These are phyloP conservation scores for Drechslerella coelobrocha DNA, from an alignment of 2,329 filamentous ascomycete species.

Conservation along the genomic window DNA sequence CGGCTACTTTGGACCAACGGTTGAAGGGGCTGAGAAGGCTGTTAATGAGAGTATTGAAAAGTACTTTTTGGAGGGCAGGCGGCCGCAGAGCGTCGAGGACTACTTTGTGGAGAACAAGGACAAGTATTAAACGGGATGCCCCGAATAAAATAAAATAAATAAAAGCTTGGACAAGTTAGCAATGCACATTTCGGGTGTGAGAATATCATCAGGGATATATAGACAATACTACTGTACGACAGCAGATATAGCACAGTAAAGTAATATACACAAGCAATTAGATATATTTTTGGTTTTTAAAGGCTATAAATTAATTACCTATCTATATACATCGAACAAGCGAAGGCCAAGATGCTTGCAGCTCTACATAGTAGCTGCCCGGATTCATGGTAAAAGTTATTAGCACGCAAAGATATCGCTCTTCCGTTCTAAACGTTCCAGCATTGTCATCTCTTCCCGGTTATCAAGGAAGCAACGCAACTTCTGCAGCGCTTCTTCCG, in stretches of 20 bases:
- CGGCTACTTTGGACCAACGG: slow-evolving; percentile 61
- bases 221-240: no score
- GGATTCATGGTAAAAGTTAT: no score
- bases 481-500: slow-evolving; percentile 15
- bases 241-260: no score
- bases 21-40: slow-evolving; percentile 54
- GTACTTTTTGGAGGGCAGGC: slow-evolving; percentile 11
- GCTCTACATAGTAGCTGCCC: no score
- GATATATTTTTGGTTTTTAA: no score
- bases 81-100: slow-evolving; percentile 31
- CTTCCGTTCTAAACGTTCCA: slow-evolving; percentile 30
- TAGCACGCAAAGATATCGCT: slow-evolving; percentile 37
- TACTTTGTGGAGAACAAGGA: slow-evolving; percentile 32
- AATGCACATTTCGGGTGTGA: not conserved
- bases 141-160: not conserved
- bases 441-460: slow-evolving; percentile 15
- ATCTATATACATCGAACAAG: not conserved
- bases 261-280: no score
- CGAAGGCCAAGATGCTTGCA: no score
- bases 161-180: not conserved
- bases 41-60: slow-evolving; percentile 33
- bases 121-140: not conserved
- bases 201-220: not conserved
- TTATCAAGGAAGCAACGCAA: slow-evolving; percentile 16
- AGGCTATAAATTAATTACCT: no score